Percentiles rank a stretch among this genome's conserved stretches.
These are phyloP conservation scores for Arthrobotrys entomopaga DNA, from an alignment of 2,329 filamentous ascomycete species.

Conservation along the genomic window DNA sequence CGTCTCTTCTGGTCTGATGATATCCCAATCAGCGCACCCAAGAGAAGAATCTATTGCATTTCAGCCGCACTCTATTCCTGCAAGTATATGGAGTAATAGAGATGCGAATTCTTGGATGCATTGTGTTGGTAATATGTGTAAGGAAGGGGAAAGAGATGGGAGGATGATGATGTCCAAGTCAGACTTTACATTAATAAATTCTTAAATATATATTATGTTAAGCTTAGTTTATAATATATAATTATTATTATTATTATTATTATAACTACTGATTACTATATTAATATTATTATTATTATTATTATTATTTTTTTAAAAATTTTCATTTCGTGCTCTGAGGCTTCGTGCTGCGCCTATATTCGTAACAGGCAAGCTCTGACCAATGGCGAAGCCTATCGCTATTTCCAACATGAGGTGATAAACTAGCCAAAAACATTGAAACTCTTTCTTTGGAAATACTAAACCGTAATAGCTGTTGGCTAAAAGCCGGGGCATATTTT, in stretches of 20 bases:
- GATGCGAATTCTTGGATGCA: neutral
- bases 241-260: no score
- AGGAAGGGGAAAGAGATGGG: no score
- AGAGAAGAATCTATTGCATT: neutral
- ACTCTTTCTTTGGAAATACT: slow-evolving; percentile 5
- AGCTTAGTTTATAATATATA: no score
- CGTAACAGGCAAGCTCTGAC: slow-evolving; percentile 5
- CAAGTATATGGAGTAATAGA: neutral
- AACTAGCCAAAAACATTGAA: slow-evolving; percentile 3
- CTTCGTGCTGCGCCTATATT: slow-evolving; percentile 3
- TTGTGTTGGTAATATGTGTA: neutral
- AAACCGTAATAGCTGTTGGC: slow-evolving; percentile 3
- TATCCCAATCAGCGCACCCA: neutral
- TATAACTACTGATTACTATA: no score
- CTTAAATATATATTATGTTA: no score
- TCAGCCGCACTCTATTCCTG: neutral
- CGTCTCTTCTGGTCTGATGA: no score
- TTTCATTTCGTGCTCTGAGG: slow-evolving; percentile 5
- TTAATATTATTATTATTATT: no score
- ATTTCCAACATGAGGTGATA: slow-evolving; percentile 2
- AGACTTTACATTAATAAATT: no score
- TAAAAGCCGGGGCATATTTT: slow-evolving; percentile 2
- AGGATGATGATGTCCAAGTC: no score
- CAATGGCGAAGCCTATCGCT: slow-evolving; percentile 5
- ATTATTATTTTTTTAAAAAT: no score